phyloP scores from a whole-genome alignment of 2,329 filamentous ascomycete species.

The Colletotrichum karsti region DNA sequence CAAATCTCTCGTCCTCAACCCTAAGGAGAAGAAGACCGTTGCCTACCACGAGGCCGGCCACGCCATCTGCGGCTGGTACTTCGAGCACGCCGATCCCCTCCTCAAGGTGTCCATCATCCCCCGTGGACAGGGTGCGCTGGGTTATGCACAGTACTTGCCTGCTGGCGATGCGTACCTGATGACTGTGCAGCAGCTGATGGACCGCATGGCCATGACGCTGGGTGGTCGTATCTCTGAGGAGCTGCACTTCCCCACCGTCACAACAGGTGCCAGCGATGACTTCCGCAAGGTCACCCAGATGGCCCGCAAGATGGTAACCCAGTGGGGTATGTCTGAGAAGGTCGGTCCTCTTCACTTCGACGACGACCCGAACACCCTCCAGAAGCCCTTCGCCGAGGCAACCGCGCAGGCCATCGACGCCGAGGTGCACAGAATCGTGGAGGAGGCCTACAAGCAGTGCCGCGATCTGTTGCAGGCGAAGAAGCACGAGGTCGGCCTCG shows the following conservation, averaged over 20 bases:
- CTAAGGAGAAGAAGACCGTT: conserved; percentile 93
- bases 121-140: conserved; percentile 89
- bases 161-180: conserved; percentile 92
- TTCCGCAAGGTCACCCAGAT: conserved; percentile 98
- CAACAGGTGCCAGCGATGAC: conserved; percentile 92
- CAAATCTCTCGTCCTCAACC: conserved; percentile 93
- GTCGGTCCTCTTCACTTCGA: conserved; percentile 94
- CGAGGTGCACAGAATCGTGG: conserved; percentile 91
- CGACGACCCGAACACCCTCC: conserved; percentile 80
- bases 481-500: conserved; percentile 86
- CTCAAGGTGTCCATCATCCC: conserved; percentile 99
- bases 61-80: conserved; percentile 98
- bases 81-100: conserved; percentile 94
- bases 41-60: conserved; percentile 99
- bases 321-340: conserved; percentile 97
- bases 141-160: conserved; percentile 97
- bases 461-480: conserved; percentile 82
- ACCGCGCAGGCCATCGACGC: conserved; percentile 92
- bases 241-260: conserved; percentile 95
- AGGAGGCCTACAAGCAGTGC: conserved; percentile 93
- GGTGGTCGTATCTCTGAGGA: conserved; percentile 96
- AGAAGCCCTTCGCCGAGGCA: conserved; percentile 95
- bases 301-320: conserved; percentile 98
- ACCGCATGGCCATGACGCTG: conserved; percentile 99
- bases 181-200: conserved; percentile 96